Conservation (phyloP, 352 stramenopile genomes). For the Globisporangium cederbergense region DNA sequence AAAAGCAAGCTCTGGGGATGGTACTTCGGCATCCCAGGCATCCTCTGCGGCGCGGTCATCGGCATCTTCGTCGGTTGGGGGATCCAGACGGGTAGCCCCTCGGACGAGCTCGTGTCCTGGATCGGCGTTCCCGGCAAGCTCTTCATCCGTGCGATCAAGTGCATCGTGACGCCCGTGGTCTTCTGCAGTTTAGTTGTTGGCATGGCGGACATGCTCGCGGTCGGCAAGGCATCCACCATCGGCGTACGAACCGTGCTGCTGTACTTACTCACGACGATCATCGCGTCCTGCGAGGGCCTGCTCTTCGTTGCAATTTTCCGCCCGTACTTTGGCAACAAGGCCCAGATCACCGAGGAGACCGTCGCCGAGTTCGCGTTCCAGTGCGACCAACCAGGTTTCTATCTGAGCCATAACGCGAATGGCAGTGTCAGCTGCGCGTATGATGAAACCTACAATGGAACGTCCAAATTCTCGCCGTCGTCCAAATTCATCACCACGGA, state of each 20-base stretch:
- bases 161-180: constrained; percentile 37
- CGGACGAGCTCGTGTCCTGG: constrained; percentile 26
- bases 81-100: constrained; percentile 14
- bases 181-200: constrained; percentile 41
- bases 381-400: constrained; percentile 12
- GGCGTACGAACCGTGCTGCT: constrained; percentile 24
- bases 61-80: constrained; percentile 21
- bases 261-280: constrained; percentile 25
- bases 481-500: constrained; percentile 27
- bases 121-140: constrained; percentile 35
- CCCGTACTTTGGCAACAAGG: constrained; percentile 21
- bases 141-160: constrained; percentile 50
- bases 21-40: constrained; percentile 18
- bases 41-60: no score
- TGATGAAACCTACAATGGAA: constrained; percentile 20
- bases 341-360: neutral
- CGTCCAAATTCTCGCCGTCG: constrained; percentile 4
- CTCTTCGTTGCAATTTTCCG: constrained; percentile 31
- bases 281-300: constrained; percentile 7
- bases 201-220: constrained; percentile 34
- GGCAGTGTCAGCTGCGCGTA: constrained; percentile 15
- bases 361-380: constrained; percentile 2
- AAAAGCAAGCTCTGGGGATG: neutral
- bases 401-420: constrained; percentile 14
- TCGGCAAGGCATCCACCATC: constrained; percentile 29